Percentiles rank a stretch among this genome's conserved stretches.
Conservation (phyloP, 345 rosid genomes). For the Corchorus capsularis region DNA sequence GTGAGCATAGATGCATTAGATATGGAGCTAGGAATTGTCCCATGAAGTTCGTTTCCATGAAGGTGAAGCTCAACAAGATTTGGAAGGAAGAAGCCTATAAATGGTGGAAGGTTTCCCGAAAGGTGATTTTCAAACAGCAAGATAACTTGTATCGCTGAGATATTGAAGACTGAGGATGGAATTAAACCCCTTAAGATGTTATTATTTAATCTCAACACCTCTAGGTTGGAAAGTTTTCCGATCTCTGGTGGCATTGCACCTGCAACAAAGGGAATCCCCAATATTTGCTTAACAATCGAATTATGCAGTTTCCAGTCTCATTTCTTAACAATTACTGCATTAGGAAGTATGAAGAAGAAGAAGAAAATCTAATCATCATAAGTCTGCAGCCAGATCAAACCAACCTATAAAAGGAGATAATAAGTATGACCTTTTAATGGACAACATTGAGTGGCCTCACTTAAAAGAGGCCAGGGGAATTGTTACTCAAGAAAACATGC, state of each 20-base stretch:
- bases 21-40: conserved; percentile 27
- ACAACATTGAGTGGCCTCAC: too few relatives aligned
- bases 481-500: neutral
- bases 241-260: conserved; percentile 27
- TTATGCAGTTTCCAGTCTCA: neutral
- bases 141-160: conserved; percentile 11
- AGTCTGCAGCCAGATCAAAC: neutral
- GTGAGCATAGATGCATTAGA: conserved; percentile 30
- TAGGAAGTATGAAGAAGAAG: neutral
- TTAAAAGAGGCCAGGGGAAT: neutral
- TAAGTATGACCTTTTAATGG: neutral
- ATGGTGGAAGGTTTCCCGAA: neutral
- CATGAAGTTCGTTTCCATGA: conserved; percentile 12
- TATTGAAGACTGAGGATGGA: conserved; percentile 7
- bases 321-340: neutral
- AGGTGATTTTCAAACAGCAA: neutral
- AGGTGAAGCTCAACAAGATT: conserved; percentile 25
- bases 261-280: neutral
- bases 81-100: conserved; percentile 26
- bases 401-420: neutral
- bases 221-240: conserved; percentile 17
- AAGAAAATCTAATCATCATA: neutral
- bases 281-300: neutral
- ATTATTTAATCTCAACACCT: neutral
- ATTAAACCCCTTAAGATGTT: conserved; percentile 20